Conservation (phyloP, 768 basidiomycete species). For the Tylopilus felleus region DNA sequence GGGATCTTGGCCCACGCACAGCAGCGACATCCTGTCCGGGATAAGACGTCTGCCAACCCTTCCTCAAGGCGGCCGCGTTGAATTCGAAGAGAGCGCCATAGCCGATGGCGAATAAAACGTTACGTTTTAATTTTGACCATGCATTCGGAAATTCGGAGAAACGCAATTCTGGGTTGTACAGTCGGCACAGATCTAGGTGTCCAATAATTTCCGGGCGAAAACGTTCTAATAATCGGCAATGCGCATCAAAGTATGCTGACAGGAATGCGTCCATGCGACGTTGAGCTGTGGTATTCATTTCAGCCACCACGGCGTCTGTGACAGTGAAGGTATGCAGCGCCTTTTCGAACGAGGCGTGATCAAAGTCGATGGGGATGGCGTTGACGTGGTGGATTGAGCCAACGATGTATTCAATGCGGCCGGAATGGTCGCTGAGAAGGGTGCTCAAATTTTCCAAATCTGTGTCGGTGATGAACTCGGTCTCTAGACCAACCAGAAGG, state of each 20-base stretch:
- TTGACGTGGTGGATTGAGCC: slow-evolving; percentile 93
- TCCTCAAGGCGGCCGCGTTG: slow-evolving; percentile 90
- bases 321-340: slow-evolving; percentile 49
- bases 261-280: slow-evolving; percentile 47
- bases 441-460: slow-evolving; percentile 60
- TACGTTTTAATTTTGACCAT: slow-evolving; percentile 66
- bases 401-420: slow-evolving; percentile 80
- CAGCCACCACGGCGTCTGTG: slow-evolving; percentile 24
- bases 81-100: slow-evolving; percentile 94
- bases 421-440: slow-evolving; percentile 47
- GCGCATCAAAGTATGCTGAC: slow-evolving; percentile 79
- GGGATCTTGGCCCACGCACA: slow-evolving; percentile 43
- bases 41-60: slow-evolving; percentile 84
- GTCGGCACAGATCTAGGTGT: slow-evolving; percentile 88
- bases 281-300: slow-evolving; percentile 21
- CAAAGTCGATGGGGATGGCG: slow-evolving; percentile 89
- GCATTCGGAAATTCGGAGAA: slow-evolving; percentile 58
- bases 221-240: slow-evolving; percentile 63
- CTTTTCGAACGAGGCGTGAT: slow-evolving; percentile 61
- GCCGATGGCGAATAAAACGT: slow-evolving; percentile 62
- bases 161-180: slow-evolving; percentile 66
- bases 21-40: slow-evolving; percentile 75
- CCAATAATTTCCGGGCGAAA: slow-evolving; percentile 88
- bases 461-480: slow-evolving; percentile 73
- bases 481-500: slow-evolving; percentile 88